Base-by-base conservation (phyloP, 2,329 filamentous ascomycete species). In the Cladobotryum mycophilum region DNA sequence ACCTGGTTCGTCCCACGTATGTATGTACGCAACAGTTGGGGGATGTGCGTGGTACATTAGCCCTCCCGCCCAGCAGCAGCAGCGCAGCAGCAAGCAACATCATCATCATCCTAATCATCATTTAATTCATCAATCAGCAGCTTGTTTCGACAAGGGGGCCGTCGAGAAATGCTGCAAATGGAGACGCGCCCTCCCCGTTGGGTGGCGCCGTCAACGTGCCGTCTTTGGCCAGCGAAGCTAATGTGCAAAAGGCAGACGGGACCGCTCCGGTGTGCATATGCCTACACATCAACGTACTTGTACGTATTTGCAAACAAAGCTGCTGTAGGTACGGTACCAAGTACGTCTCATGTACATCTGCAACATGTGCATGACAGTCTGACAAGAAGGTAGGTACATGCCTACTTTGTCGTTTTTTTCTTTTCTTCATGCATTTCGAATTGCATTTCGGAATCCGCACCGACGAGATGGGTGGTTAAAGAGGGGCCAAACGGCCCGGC, bases 61-160 rank as follows among this genome's bases (percentile, higher is more conserved):
- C 56, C 53, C 51, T 58, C 55, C 56, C 53, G 54, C 50, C 50
- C 43, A 52, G 47, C 48, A 55, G 45, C 38, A n/a, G n/a, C n/a
- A n/a, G n/a, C n/a, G n/a, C 43, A 52, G 47, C 48, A 46, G n/a
- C 37, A 18, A 40, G 13, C 37, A 40, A 4, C 37, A 18, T 40
- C 37, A 40, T 40, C 37, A 40, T 15, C 14, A 40, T 6, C n/a
- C n/a, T n/a, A n/a, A 18, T 40, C 37, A 40, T 40, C 37, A 40
- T 15, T 6, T 4, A 40, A 20, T 20, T 13, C 14, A 40, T n/a
- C 37, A 40, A 38, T 17, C 36, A 38, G 13, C 48, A 41, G 30
- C 41, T 25, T 30, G 17, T 15, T 18, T n/a, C 37, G 14, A 40
- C 37, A 40, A 40, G 37, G 37, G 37, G 37, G 25, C 4, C 25